These are phyloP conservation scores for Nidula microcarpa DNA, from an alignment of 768 basidiomycete genomes.

Conservation along the genomic window DNA sequence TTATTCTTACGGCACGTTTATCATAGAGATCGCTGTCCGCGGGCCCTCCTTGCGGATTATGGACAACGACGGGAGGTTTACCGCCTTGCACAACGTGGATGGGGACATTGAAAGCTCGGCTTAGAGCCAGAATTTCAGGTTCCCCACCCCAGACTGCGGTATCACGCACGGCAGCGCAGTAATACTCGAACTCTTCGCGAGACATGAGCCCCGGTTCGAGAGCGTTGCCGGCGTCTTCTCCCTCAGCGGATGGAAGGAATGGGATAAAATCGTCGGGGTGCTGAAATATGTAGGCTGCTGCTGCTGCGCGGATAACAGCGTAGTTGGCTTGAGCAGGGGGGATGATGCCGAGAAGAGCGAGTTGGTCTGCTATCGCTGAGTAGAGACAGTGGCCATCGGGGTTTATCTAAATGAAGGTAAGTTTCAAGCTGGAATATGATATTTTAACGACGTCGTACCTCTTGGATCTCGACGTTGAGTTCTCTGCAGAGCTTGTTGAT, in stretches of 20 bases:
- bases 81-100: slow-evolving; percentile 91
- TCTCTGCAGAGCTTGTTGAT: slow-evolving; percentile 66
- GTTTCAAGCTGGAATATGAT: not conserved
- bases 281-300: slow-evolving; percentile 75
- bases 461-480: slow-evolving; percentile 59
- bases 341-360: slow-evolving; percentile 67
- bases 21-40: slow-evolving; percentile 20
- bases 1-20: slow-evolving; percentile 60
- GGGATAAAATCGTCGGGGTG: slow-evolving; percentile 92
- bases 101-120: slow-evolving; percentile 74
- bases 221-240: slow-evolving; percentile 67
- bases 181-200: slow-evolving; percentile 57
- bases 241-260: slow-evolving; percentile 75
- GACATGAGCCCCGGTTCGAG: slow-evolving; percentile 72
- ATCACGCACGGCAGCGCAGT: slow-evolving; percentile 74
- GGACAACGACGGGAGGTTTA: slow-evolving; percentile 78
- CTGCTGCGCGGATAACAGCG: slow-evolving; percentile 55
- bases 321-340: slow-evolving; percentile 59
- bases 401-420: slow-evolving; percentile 39
- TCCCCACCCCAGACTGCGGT: slow-evolving; percentile 98
- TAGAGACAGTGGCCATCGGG: slow-evolving; percentile 97
- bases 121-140: slow-evolving; percentile 91
- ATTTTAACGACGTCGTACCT: slow-evolving; percentile 37
- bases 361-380: slow-evolving; percentile 91
- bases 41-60: slow-evolving; percentile 50